Evolutionary conservation across 2,329 filamentous ascomycete species (phyloP).

Genomic region (Penicillium vulpinum): DNA sequence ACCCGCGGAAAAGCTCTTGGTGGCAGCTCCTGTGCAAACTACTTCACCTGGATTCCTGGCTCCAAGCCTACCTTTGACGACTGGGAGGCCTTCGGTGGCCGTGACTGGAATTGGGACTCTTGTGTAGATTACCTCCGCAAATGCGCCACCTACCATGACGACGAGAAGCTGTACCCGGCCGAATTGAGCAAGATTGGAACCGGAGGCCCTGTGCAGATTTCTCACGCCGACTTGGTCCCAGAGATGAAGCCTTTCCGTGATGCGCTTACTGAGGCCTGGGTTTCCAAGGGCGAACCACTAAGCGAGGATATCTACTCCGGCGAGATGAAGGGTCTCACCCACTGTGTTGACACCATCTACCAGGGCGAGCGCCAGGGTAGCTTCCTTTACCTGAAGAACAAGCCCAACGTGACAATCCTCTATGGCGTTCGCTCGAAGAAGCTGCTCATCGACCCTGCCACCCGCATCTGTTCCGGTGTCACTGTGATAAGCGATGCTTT

Average conservation of each 20-base stretch:
- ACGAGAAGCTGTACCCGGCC: slow-evolving; percentile 45
- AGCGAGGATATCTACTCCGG: slow-evolving; percentile 57
- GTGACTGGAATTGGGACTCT: slow-evolving; percentile 57
- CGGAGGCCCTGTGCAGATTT: slow-evolving; percentile 54
- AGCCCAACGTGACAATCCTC: slow-evolving; percentile 55
- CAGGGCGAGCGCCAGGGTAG: slow-evolving; percentile 54
- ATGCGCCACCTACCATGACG: slow-evolving; percentile 58
- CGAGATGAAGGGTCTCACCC: slow-evolving; percentile 55
- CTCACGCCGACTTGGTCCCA: slow-evolving; percentile 54
- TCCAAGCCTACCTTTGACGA: slow-evolving; percentile 56
- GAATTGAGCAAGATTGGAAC: slow-evolving; percentile 53
- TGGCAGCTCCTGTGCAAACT: slow-evolving; percentile 60
- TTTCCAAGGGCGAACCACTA: slow-evolving; percentile 51
- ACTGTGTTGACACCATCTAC: slow-evolving; percentile 58
- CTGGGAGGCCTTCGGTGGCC: slow-evolving; percentile 47
- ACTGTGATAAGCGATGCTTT: slow-evolving; percentile 43
- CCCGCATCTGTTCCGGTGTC: slow-evolving; percentile 46
- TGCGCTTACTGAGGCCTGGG: slow-evolving; percentile 51
- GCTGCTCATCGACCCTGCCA: slow-evolving; percentile 49
- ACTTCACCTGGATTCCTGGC: slow-evolving; percentile 63
- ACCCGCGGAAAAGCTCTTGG: slow-evolving; percentile 61
- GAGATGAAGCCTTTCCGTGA: slow-evolving; percentile 53
- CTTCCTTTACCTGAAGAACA: slow-evolving; percentile 52
- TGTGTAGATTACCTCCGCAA: slow-evolving; percentile 54
- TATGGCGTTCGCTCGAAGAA: slow-evolving; percentile 51